Evolutionary conservation across 305 asterid genomes (phyloP).

Genomic region (Rubia occidens): DNA sequence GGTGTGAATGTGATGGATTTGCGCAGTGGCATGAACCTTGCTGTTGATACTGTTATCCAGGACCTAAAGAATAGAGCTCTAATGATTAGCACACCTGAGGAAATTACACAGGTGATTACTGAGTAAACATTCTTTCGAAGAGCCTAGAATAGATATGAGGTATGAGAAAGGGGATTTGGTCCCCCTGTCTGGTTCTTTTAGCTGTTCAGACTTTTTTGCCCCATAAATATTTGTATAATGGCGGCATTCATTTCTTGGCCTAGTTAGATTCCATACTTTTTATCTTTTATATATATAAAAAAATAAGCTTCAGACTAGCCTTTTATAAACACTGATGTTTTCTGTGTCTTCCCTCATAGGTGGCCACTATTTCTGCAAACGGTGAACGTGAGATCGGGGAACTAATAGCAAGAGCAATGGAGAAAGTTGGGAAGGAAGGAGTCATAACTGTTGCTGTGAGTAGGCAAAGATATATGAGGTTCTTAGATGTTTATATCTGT

Average conservation of each 20-base stretch:
- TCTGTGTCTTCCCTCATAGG: conserved; percentile 26
- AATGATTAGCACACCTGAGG: conserved; percentile 87
- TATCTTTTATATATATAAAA: not conserved
- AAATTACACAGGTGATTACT: conserved; percentile 66
- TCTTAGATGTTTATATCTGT: not conserved
- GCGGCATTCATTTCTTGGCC: not conserved
- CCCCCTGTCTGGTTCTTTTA: not conserved
- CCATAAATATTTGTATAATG: no score
- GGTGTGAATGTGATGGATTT: conserved; percentile 87
- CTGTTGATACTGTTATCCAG: conserved; percentile 64
- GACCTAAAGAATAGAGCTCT: conserved; percentile 71
- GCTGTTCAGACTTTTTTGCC: not conserved
- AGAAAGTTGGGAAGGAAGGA: conserved; percentile 93
- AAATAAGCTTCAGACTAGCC: not conserved
- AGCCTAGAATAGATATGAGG: not conserved
- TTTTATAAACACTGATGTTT: not conserved
- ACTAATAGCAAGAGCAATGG: conserved; percentile 78
- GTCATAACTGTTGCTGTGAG: conserved; percentile 71
- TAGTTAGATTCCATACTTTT: not conserved
- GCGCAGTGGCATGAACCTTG: conserved; percentile 78
- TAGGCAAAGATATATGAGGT: conserved; percentile 19
- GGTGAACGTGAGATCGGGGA: conserved; percentile 89
- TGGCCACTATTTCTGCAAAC: conserved; percentile 80
- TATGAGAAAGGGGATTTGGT: not conserved
- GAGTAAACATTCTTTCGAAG: not conserved